These are phyloP conservation scores for Arachis stenosperma DNA, from an alignment of 306 rosid species.

Conservation along the genomic window DNA sequence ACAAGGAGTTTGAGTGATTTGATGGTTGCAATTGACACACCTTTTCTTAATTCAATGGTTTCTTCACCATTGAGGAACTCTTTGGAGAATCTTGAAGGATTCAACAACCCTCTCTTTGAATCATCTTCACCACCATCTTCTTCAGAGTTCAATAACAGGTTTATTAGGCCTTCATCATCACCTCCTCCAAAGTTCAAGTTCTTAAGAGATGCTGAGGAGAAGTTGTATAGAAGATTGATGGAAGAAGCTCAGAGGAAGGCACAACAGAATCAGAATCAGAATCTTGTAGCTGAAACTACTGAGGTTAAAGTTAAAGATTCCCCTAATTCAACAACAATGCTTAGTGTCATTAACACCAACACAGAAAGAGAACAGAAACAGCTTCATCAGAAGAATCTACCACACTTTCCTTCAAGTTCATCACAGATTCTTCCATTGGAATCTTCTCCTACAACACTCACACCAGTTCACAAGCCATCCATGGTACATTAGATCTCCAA, in stretches of 20 bases:
- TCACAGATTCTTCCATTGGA: slow-evolving; percentile 75
- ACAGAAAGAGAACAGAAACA: slow-evolving; percentile 60
- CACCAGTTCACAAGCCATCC: slow-evolving; percentile 40
- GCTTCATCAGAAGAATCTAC: slow-evolving; percentile 37
- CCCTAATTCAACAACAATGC: slow-evolving; percentile 27
- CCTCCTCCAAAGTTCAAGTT: slow-evolving; percentile 85
- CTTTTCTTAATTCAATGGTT: slow-evolving; percentile 57
- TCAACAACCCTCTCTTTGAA: slow-evolving; percentile 85
- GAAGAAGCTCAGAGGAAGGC: slow-evolving; percentile 65
- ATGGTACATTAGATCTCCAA: slow-evolving; percentile 46
- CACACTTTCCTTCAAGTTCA: slow-evolving; percentile 60
- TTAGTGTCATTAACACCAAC: slow-evolving; percentile 47
- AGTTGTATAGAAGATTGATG: slow-evolving; percentile 58
- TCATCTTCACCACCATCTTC: slow-evolving; percentile 61
- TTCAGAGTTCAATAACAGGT: slow-evolving; percentile 46
- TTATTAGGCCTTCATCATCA: slow-evolving; percentile 50
- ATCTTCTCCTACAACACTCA: slow-evolving; percentile 64
- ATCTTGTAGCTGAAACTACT: neutral
- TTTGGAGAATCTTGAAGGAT: slow-evolving; percentile 54
- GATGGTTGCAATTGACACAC: slow-evolving; percentile 49
- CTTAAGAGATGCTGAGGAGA: slow-evolving; percentile 80
- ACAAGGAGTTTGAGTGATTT: slow-evolving; percentile 71
- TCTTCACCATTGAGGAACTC: slow-evolving; percentile 56
- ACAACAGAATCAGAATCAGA: slow-evolving; percentile 35
- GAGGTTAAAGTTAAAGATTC: slow-evolving; percentile 32